Conservation (phyloP, 305 asterid species). For the Salvia sclarea region DNA sequence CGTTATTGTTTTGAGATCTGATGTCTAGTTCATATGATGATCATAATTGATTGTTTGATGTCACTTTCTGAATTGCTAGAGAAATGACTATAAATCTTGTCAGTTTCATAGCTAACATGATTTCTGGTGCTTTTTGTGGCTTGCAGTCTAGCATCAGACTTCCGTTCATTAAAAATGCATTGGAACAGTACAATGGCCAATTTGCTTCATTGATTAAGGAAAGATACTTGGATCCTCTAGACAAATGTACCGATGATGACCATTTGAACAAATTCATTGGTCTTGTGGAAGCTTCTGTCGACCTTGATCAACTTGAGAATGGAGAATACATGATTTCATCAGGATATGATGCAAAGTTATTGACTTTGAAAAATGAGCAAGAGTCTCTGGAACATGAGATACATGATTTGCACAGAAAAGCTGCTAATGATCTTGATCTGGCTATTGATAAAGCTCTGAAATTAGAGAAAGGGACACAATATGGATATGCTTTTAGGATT, state of each 20-base stretch:
- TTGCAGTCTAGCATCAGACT: slow-evolving; percentile 90
- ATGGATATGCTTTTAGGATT: slow-evolving; percentile 92
- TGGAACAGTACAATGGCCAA: slow-evolving; percentile 76
- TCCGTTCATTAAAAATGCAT: slow-evolving; percentile 71
- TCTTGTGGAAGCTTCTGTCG: slow-evolving; percentile 94
- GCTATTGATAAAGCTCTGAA: slow-evolving; percentile 78
- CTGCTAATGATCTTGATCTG: slow-evolving; percentile 86
- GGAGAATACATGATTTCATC: slow-evolving; percentile 98
- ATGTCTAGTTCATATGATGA: slow-evolving; percentile 6
- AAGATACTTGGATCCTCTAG: slow-evolving; percentile 69
- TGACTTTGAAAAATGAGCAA: slow-evolving; percentile 68
- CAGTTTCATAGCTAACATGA: slow-evolving; percentile 13
- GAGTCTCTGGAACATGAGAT: slow-evolving; percentile 72
- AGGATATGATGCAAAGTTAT: slow-evolving; percentile 70
- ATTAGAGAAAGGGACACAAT: slow-evolving; percentile 87
- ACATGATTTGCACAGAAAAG: slow-evolving; percentile 71
- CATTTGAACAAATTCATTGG: slow-evolving; percentile 90
- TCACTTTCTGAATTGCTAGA: slow-evolving; percentile 17
- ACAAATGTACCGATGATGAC: slow-evolving; percentile 70
- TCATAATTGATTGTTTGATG: not conserved
- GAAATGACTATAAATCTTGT: not conserved
- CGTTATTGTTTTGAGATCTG: slow-evolving; percentile 22
- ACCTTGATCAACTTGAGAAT: slow-evolving; percentile 96
- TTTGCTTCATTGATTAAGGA: slow-evolving; percentile 70
- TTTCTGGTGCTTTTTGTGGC: slow-evolving; percentile 27